These are phyloP conservation scores for Elaphomyces granulatus DNA, from an alignment of 495 filamentous ascomycete genomes.

Conservation along the genomic window DNA sequence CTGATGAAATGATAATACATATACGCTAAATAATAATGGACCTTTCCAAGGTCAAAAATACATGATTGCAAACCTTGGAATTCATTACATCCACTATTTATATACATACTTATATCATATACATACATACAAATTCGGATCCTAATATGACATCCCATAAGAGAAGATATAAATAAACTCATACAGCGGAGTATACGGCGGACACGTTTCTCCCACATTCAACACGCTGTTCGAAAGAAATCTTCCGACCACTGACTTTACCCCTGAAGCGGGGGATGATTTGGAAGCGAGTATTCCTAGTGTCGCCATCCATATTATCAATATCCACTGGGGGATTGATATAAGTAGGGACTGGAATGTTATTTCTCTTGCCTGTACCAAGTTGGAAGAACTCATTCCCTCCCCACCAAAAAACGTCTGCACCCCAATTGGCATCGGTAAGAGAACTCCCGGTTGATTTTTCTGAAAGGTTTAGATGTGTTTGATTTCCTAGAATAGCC, in stretches of 20 bases:
- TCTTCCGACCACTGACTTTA: conserved; percentile 46
- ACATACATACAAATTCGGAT: too few relatives aligned
- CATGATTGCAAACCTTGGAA: too few relatives aligned
- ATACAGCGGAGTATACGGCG: conserved; percentile 66
- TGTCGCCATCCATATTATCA: conserved; percentile 32
- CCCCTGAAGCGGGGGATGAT: conserved; percentile 65
- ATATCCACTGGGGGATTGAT: conserved; percentile 55
- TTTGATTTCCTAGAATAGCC: conserved; percentile 68
- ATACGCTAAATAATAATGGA: too few relatives aligned
- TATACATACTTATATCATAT: too few relatives aligned
- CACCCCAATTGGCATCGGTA: conserved; percentile 51
- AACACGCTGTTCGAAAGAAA: conserved; percentile 82
- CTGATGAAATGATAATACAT: too few relatives aligned
- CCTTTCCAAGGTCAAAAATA: too few relatives aligned
- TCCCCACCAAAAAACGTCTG: conserved; percentile 84
- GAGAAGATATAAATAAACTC: too few relatives aligned
- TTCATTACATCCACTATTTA: too few relatives aligned
- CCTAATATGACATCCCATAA: too few relatives aligned
- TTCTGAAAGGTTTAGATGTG: conserved; percentile 39
- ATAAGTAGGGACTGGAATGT: conserved; percentile 55
- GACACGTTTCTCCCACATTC: conserved; percentile 77
- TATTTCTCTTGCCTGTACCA: conserved; percentile 79
- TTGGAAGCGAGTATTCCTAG: conserved; percentile 75
- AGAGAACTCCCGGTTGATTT: conserved; percentile 25
- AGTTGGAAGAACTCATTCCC: conserved; percentile 89